These are phyloP conservation scores for Aspergillus affinis DNA, from an alignment of 495 filamentous ascomycete species.

Conservation along the genomic window DNA sequence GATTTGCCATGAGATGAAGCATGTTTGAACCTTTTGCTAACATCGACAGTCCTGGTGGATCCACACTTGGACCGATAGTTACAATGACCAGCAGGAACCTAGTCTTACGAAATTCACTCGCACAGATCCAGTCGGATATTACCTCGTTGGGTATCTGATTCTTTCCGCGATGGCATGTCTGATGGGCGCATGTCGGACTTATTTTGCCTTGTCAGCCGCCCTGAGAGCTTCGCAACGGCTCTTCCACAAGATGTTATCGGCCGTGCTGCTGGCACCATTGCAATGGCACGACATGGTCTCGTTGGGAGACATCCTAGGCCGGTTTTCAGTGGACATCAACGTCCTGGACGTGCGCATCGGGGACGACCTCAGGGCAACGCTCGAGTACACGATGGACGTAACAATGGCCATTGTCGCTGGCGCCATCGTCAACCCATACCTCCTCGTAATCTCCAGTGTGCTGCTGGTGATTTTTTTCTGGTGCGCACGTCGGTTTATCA, in stretches of 20 bases:
- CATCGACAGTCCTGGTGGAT: slow-evolving; percentile 4
- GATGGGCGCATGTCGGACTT: slow-evolving; percentile 12
- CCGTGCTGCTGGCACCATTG: slow-evolving; percentile 49
- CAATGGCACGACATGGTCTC: slow-evolving; percentile 51
- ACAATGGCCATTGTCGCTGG: slow-evolving; percentile 2
- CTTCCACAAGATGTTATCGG: slow-evolving; percentile 42
- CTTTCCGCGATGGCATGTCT: slow-evolving; percentile 9
- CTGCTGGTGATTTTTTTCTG: slow-evolving; percentile 56
- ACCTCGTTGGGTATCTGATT: slow-evolving; percentile 29
- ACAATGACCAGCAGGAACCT: slow-evolving; percentile 15
- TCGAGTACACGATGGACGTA: slow-evolving; percentile 19
- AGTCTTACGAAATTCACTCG: no score
- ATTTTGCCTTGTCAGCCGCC: slow-evolving; percentile 51
- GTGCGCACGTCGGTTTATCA: slow-evolving; percentile 75
- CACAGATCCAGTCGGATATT: slow-evolving; percentile 8
- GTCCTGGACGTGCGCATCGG: slow-evolving; percentile 39
- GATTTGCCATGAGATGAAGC: neutral
- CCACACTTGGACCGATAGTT: slow-evolving; percentile 17
- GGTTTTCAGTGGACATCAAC: slow-evolving; percentile 48
- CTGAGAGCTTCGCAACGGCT: slow-evolving; percentile 44
- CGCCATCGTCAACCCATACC: slow-evolving; percentile 4
- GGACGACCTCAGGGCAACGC: slow-evolving; percentile 22
- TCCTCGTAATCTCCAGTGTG: neutral
- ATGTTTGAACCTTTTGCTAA: neutral
- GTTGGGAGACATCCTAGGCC: slow-evolving; percentile 51